A percentile compares a stretch with the other conserved stretches of the same genome.
phyloP scores from a whole-genome alignment of 225 moss, liverwort and hornwort species.

The Climacium dendroides region DNA sequence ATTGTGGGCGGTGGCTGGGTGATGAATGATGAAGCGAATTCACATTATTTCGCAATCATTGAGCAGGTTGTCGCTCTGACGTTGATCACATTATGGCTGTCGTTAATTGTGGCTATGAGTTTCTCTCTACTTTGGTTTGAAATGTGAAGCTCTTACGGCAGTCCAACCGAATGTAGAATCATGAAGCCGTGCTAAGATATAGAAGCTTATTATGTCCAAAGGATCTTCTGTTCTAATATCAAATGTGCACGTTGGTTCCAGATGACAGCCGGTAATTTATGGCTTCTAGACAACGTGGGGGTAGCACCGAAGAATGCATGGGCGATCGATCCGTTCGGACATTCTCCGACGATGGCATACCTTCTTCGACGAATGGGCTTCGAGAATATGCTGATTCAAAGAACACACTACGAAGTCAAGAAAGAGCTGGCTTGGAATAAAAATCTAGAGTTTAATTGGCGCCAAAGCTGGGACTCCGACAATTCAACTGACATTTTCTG shows the following conservation, averaged over 20 bases:
- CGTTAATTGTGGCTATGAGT: background rate
- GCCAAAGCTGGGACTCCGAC: constrained; percentile 78
- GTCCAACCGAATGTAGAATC: background rate
- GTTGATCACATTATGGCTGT: background rate
- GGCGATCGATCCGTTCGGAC: constrained; percentile 98
- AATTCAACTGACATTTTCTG: constrained; percentile 94
- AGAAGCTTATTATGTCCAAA: background rate
- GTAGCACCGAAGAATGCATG: constrained; percentile 82
- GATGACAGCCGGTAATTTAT: constrained; percentile 96
- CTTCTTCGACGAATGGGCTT: constrained; percentile 90
- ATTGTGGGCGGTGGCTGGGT: constrained; percentile 99
- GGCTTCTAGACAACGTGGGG: constrained; percentile 82
- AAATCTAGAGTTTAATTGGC: constrained; percentile 93
- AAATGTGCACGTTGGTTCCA: constrained; percentile 12
- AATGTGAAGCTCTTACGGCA: background rate
- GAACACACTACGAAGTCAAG: constrained; percentile 99
- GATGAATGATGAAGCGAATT: constrained; percentile 99
- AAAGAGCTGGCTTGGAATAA: constrained; percentile 76
- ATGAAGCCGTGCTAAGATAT: background rate
- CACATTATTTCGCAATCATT: constrained; percentile 93
- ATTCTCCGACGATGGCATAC: constrained; percentile 97
- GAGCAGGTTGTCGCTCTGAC: constrained; percentile 60
- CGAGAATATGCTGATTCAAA: constrained; percentile 95
- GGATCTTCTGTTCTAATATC: background rate
- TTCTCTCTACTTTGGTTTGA: background rate